Evolutionary conservation across 2,329 filamentous ascomycete species (phyloP), one percentile per base, ranked within the genome.

Genomic region (Elsinoe fawcettii): DNA sequence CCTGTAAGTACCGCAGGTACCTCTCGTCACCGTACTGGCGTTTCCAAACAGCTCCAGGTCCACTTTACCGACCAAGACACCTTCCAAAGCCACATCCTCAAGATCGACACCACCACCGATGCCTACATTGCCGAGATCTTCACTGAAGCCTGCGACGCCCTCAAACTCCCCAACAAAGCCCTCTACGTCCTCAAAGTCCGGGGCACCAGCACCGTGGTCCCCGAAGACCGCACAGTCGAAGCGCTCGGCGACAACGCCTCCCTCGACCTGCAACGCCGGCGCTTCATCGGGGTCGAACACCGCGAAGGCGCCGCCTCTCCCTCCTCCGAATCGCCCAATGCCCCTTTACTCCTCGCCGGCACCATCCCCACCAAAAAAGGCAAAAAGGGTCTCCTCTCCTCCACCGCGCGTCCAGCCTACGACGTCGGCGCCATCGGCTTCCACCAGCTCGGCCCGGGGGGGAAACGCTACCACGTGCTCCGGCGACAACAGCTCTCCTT

Each of bases 401-500:
- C 53, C 30, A 53, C 53, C n/a, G 30, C 53, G n/a, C 58, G 60
- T n/a, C 57, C 58, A 1, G 55, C 56, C 3, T 57, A 55, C 57
- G 87, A 88, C 73, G 64, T 69, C 43, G 61, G 63, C 32, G 62
- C 59, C 20, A 56, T 60, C 11, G 58, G 51, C 16, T 43, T 56
- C 18, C 58, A 57, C 25, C 51, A 56, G 32, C 58, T 60, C n/a
- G 56, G 54, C 5, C 58, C 61, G 12, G 56, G 58, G 34, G 68
- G 68, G 25, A 86, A 88, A 66, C 86, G 85, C 64, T 93, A 90
- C 71, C 84, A 82, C 11, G 88, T 95, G 14, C 87, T 86, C 75
- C 83, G 88, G 61, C 89, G 90, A 71, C 87, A 91, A 70, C 85
- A 87, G 7, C 89, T 93, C 80, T 84, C 87, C 22, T 86, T 93